Base-by-base conservation (phyloP, 805 yeast species). In the Kodamaea lidongshanica region DNA sequence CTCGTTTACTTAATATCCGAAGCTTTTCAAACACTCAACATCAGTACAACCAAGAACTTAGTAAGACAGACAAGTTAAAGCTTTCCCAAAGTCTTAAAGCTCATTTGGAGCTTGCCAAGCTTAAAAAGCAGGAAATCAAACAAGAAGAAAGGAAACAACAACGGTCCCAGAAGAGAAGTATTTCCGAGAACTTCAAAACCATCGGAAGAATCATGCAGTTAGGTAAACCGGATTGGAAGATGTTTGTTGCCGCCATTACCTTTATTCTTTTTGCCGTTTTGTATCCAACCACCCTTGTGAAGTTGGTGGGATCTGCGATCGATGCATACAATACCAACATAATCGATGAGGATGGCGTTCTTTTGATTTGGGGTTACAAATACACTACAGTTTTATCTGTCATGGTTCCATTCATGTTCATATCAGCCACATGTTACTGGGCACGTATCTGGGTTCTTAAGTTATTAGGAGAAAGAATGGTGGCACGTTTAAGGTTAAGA, bases 381-480 rank as follows among this genome's bases (percentile, higher is more conserved):
- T 61, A 60, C 36, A 49, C 62, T 12, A 63, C 65, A 1, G 57
- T 64, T 1, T 62, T 64, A 33, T 50, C 52, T 10, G 42, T 58
- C 14, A 64, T 64, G 70, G 54, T 64, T 6, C 70, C 70, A 7
- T 64, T 64, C 30, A 60, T 64, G 65, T 46, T 50, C 27, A 54
- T 55, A 4, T 54, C 62, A 46, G 69, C 70, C 7, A 50, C 52
- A 10, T 64, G 70, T 37, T 64, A 63, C 42, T 64, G 70, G 70
- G 68, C 70, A 13, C 48, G 70, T 30, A 61, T 61, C 34, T 64
- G 69, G 69, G 61, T 52, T 18, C 40, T 51, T 32, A 50, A 50
- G 28, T 41, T 65, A 25, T 40, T 65, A 20, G 70, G 70, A 3
- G 70, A 65, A 45, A 41, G 70, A 25, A 46, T 65, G 24, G 70